Percentiles rank a stretch among this genome's conserved stretches.
phyloP scores from a whole-genome alignment of 768 basidiomycete genomes.

The Mycena rosella region DNA sequence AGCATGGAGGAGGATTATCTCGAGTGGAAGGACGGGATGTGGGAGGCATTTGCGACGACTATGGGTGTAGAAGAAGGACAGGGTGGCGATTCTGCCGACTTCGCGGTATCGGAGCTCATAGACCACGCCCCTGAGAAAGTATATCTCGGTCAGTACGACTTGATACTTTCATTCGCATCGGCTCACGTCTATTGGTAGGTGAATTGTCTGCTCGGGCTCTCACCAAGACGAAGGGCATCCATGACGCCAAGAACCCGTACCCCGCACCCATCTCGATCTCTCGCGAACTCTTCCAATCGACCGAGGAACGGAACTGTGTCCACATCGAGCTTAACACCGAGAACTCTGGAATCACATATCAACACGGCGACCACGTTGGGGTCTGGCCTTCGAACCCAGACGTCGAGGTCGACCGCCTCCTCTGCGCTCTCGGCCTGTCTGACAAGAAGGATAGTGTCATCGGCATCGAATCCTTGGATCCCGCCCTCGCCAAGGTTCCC shows the following conservation, averaged over 20 bases:
- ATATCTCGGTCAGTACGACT: constrained; percentile 77
- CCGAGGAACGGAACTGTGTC: constrained; percentile 88
- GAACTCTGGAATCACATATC: constrained; percentile 97
- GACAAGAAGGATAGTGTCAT: constrained; percentile 88
- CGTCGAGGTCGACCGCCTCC: constrained; percentile 88
- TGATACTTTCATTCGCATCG: background rate
- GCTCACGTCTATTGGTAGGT: constrained; percentile 59
- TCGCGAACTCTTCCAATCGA: constrained; percentile 86
- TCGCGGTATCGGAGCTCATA: constrained; percentile 87
- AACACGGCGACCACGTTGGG: constrained; percentile 98
- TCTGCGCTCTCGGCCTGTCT: constrained; percentile 86
- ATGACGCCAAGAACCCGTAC: constrained; percentile 98
- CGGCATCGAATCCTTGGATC: constrained; percentile 96
- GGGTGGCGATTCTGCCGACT: constrained; percentile 95
- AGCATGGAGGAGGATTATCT: constrained; percentile 99
- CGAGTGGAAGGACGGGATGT: constrained; percentile 99
- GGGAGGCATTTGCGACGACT: constrained; percentile 85
- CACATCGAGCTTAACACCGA: constrained; percentile 95
- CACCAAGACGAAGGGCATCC: constrained; percentile 93
- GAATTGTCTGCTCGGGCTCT: constrained; percentile 97
- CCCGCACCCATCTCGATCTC: constrained; percentile 83
- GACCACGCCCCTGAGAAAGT: constrained; percentile 88
- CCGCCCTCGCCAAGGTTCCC: constrained; percentile 97
- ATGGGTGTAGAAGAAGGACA: constrained; percentile 96
- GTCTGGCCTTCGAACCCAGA: constrained; percentile 98